A percentile compares a stretch with the other conserved stretches of the same genome.
phyloP scores from a whole-genome alignment of 768 basidiomycete species.

The Tylopilus plumbeoviolaceoides region DNA sequence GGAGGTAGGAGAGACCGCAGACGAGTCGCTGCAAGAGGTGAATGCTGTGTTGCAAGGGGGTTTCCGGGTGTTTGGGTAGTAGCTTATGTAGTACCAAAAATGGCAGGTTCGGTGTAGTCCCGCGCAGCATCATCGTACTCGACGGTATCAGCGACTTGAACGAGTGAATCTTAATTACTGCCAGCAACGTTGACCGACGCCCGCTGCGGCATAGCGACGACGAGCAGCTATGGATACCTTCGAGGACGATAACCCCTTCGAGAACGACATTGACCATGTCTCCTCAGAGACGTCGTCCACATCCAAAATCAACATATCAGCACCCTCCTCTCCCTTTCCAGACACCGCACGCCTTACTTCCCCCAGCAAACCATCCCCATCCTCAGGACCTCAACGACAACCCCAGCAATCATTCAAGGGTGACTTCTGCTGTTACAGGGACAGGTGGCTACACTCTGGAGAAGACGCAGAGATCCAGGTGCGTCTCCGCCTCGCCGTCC shows the following conservation, averaged over 20 bases:
- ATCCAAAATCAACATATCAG: constrained; percentile 38
- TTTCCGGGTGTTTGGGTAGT: constrained; percentile 59
- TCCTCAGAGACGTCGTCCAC: constrained; percentile 36
- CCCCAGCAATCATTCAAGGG: constrained; percentile 57
- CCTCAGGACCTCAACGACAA: constrained; percentile 52
- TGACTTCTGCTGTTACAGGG: constrained; percentile 75
- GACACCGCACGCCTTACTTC: constrained; percentile 44
- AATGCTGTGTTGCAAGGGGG: constrained; percentile 38
- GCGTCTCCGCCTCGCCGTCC: constrained; percentile 22
- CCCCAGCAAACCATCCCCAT: constrained; percentile 48
- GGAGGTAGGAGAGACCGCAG: constrained; percentile 27
- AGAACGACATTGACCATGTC: constrained; percentile 37
- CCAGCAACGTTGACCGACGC: neutral
- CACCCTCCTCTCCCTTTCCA: constrained; percentile 54
- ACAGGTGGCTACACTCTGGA: constrained; percentile 74
- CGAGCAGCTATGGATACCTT: constrained; percentile 33
- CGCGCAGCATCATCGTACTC: constrained; percentile 6
- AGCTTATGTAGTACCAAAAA: constrained; percentile 26
- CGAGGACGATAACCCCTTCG: constrained; percentile 69
- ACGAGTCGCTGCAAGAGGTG: constrained; percentile 29
- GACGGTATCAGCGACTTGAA: neutral
- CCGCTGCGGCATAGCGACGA: neutral
- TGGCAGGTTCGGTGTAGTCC: constrained; percentile 5
- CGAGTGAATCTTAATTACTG: too few relatives aligned
- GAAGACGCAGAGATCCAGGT: constrained; percentile 81